Base-by-base conservation (phyloP, 495 filamentous ascomycete genomes). In the Astrothelium subdiscretum region DNA sequence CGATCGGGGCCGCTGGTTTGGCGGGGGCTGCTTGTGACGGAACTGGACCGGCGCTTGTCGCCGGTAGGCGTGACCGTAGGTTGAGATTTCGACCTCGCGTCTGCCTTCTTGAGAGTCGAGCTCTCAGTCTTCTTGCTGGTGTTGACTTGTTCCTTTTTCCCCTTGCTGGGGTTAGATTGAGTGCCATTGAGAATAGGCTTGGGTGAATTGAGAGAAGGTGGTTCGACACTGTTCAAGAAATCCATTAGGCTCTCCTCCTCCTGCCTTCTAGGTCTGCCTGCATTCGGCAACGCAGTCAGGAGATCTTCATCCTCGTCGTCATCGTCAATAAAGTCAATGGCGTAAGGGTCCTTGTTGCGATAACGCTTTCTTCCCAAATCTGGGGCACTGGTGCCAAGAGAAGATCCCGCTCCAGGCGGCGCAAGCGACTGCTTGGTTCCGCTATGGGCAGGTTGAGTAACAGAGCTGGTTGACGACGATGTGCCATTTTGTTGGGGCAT, bases 311-410 rank as follows among this genome's bases (percentile, higher is more conserved):
- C 83, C 22, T 92, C 88, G 32, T 92, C 88, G 65, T 92, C 89
- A 64, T 87, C 89, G 43, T n/a, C n/a, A n/a, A n/a, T n/a, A n/a
- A 86, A 80, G 65, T 96, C 92, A 62, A 97, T 88, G 35, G 91
- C 88, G 67, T 97, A 97, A 0, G 94, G 92, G 68, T 99, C 95
- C 44, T 81, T 87, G 44, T 89, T 83, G 29, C 91, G 85, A 42
- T 85, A 82, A 58, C 85, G 88, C 66, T 86, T 96, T 62, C 89
- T 42, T 1, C 60, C 31, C 24, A 32, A 27, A 0, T 32, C 26
- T 62, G 60, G 66, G 62, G 57, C 43, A 70, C 73, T 4, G 76
- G 73, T 3, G 48, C 24, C 42, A 32, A 32, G 61, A 70, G 20
- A 31, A 57, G 42, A n/a, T 57, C 27, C 38, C 58, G 66, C 31